Conservation (phyloP, 129 eudicot species). For the Lactuca saligna region DNA sequence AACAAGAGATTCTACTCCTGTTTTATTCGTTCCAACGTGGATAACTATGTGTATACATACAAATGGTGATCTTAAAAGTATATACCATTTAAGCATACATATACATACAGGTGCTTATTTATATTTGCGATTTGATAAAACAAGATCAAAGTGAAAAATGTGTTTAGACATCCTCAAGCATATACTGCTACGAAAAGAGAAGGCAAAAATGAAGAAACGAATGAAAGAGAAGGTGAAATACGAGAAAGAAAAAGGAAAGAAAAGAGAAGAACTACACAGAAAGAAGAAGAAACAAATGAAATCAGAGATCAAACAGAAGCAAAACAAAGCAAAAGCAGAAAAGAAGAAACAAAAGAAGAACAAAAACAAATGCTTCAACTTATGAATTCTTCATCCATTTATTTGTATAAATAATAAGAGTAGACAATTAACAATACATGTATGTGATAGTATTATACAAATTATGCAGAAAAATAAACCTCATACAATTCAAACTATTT, state of each 20-base stretch:
- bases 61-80: background rate
- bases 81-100: conserved; percentile 5
- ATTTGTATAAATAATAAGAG: background rate
- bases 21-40: conserved; percentile 13
- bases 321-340: conserved; percentile 1
- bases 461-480: background rate
- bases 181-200: conserved; percentile 28
- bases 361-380: conserved; percentile 17
- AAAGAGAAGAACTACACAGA: conserved; percentile 13
- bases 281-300: conserved; percentile 1
- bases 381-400: conserved; percentile 1
- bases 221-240: conserved; percentile 25
- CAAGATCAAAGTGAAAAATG: conserved; percentile 24
- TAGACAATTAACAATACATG: background rate
- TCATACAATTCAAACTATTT: background rate
- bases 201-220: conserved; percentile 23
- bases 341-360: conserved; percentile 7
- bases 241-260: conserved; percentile 15
- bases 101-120: background rate
- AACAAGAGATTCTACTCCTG: background rate
- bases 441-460: background rate
- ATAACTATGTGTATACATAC: conserved; percentile 2
- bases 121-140: background rate
- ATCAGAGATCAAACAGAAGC: conserved; percentile 5
- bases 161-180: conserved; percentile 32